Conservation (phyloP, 305 asterid species). For the Fraxinus sp. region DNA sequence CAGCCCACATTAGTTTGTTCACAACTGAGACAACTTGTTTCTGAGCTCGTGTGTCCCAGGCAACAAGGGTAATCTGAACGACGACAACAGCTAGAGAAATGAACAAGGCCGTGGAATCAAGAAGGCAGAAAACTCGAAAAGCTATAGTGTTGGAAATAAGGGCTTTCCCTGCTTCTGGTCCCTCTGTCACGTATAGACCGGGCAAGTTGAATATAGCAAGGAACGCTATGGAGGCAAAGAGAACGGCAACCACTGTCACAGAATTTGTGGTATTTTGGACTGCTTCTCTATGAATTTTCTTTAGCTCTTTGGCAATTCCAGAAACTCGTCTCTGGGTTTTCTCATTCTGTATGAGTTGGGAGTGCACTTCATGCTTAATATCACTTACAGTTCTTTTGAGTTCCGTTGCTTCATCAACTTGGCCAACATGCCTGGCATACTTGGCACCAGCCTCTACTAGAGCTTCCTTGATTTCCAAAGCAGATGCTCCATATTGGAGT, state of each 20-base stretch:
- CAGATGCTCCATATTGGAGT: constrained; percentile 71
- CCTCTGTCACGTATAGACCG: constrained; percentile 52
- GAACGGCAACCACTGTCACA: constrained; percentile 86
- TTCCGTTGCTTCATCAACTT: constrained; percentile 67
- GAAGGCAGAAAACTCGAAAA: constrained; percentile 79
- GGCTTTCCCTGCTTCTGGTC: constrained; percentile 66
- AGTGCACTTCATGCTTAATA: constrained; percentile 89
- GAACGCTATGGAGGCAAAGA: constrained; percentile 95
- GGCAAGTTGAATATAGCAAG: constrained; percentile 90
- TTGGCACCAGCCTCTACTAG: constrained; percentile 85
- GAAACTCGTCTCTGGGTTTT: constrained; percentile 88
- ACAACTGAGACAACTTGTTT: constrained; percentile 80
- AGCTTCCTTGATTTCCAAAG: constrained; percentile 68
- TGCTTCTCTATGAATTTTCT: constrained; percentile 90
- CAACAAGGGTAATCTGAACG: constrained; percentile 86
- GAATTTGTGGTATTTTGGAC: constrained; percentile 91
- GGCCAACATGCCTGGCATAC: constrained; percentile 67
- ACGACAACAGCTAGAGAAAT: constrained; percentile 91
- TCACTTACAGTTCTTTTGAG: constrained; percentile 95
- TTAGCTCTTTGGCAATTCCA: constrained; percentile 91
- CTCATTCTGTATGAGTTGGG: constrained; percentile 89
- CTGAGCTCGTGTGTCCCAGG: constrained; percentile 93
- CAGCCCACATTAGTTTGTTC: constrained; percentile 98
- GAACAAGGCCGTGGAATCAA: constrained; percentile 81
- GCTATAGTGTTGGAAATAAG: constrained; percentile 46